Percentiles rank a stretch among this genome's conserved stretches.
Conservation (phyloP, 2,329 filamentous ascomycete genomes). For the Cercospora zeae-maydis region DNA sequence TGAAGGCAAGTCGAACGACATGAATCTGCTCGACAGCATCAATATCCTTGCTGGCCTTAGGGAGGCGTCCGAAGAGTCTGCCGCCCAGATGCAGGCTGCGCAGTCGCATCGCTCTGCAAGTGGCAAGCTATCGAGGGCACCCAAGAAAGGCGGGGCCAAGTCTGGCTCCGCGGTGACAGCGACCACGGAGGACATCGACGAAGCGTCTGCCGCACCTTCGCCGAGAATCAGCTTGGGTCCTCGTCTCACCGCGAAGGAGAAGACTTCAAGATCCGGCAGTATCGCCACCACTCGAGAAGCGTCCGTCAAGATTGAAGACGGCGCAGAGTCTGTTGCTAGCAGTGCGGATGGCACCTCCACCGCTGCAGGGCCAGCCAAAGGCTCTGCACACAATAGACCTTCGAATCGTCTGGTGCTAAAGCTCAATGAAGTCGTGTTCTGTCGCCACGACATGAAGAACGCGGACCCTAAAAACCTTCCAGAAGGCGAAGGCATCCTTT, state of each 20-base stretch:
- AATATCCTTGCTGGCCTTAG: constrained; percentile 48
- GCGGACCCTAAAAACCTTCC: constrained; percentile 29
- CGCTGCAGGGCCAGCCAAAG: constrained; percentile 31
- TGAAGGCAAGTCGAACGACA: constrained; percentile 43
- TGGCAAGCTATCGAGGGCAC: constrained; percentile 29
- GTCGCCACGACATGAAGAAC: constrained; percentile 42
- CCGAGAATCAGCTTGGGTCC: constrained; percentile 31
- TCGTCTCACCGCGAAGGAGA: constrained; percentile 36
- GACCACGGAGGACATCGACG: constrained; percentile 32
- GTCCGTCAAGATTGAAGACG: constrained; percentile 51
- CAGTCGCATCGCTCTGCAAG: constrained; percentile 26
- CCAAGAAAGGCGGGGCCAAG: constrained; percentile 28
- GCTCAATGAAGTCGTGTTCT: constrained; percentile 50
- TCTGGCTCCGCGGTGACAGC: constrained; percentile 24
- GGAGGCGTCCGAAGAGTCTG: constrained; percentile 44
- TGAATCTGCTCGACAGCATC: constrained; percentile 43
- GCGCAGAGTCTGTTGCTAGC: constrained; percentile 42
- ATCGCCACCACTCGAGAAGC: constrained; percentile 47
- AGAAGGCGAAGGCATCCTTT: constrained; percentile 52
- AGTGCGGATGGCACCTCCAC: constrained; percentile 42
- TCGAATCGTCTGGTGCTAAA: constrained; percentile 34
- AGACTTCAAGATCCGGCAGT: constrained; percentile 40
- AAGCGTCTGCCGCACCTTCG: constrained; percentile 34
- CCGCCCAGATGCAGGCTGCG: constrained; percentile 34
- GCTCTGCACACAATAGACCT: constrained; percentile 23